Evolutionary conservation across 2,329 filamentous ascomycete genomes (phyloP), one percentile per base, ranked within the genome.

Genomic region (Lojkania enalia): DNA sequence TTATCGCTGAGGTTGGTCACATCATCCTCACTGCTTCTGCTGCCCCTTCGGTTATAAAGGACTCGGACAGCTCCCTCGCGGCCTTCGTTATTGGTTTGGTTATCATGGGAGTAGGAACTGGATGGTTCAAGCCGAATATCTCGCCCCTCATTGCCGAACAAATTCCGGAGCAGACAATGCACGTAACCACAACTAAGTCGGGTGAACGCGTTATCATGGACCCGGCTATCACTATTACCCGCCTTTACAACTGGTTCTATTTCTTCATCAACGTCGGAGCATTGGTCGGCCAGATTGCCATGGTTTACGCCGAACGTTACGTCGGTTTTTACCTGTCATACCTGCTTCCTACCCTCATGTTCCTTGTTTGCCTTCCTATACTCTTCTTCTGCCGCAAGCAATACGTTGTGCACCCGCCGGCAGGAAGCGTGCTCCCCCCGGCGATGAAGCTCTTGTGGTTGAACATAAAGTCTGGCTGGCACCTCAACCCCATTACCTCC

Each of bases 251-350:
- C 83, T 71, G 57, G 51, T 70, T 70, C 56, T 71, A 69, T 42
- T 50, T 65, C 19, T 68, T 66, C 48, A 69, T 71, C 55, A 71
- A 70, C 54, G 57, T 70, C 31, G 69, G 69, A 38, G 63, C 65
- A 9, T 42, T 70, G 27, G 51, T 63, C 12, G 65, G 64, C 38
- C 67, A 71, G 53, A 49, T 72, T 20, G 49, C 49, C 35, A 71
- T 71, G 69, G 66, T 63, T 4, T 71, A 69, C 44, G 66, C 67
- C 9, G 68, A 72, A 42, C 58, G 66, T 32, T 70, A 71, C 40
- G 80, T 89, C 32, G 86, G 87, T 12, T 90, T 88, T 75, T 90
- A 82, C 80, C 75, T 88, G 12, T 78, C 86, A 0, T 90, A 77
- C 71, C 70, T 86, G 14, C 76, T 89, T 12, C 86, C 86, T 4